Conservation (phyloP, 1,284 basidiomycete species). For the Coniophora puteana region DNA sequence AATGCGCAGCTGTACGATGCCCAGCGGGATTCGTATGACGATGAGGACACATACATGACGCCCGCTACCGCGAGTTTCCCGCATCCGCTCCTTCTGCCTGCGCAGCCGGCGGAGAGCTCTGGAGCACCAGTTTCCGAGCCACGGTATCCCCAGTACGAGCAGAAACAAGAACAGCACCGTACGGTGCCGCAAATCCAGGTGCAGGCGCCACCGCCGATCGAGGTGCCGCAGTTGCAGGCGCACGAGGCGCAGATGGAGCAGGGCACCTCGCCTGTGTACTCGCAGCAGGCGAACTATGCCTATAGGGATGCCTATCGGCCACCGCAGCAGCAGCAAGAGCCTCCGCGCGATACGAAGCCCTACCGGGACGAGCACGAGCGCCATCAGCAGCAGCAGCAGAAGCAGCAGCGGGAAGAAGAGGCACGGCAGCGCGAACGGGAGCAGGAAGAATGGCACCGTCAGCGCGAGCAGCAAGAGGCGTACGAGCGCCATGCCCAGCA, state of each 20-base stretch:
- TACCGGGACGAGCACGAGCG: conserved; percentile 15
- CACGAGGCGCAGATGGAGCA: neutral
- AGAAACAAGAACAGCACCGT: conserved; percentile 8
- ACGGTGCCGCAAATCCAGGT: conserved; percentile 13
- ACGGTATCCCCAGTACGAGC: conserved; percentile 9
- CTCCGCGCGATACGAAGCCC: conserved; percentile 5
- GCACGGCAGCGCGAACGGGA: conserved; percentile 12
- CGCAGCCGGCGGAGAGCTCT: neutral
- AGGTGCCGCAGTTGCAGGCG: neutral
- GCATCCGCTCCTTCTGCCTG: too few species aligned
- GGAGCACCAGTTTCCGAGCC: neutral
- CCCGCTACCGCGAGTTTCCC: too few species aligned
- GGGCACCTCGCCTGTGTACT: neutral
- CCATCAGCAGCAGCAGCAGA: conserved; percentile 12
- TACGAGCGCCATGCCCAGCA: conserved; percentile 11
- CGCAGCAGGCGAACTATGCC: neutral
- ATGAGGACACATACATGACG: conserved; percentile 31
- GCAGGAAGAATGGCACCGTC: conserved; percentile 15
- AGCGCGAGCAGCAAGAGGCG: conserved; percentile 18
- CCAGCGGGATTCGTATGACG: conserved; percentile 28
- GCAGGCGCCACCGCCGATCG: neutral
- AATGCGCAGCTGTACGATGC: conserved; percentile 51
- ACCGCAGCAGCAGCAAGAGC: conserved; percentile 7
- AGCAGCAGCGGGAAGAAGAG: conserved; percentile 16
- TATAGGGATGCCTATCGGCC: neutral